Evolutionary conservation across 768 basidiomycete species (phyloP), one percentile per base, ranked within the genome.

Genomic region (Lentinula detonsa): DNA sequence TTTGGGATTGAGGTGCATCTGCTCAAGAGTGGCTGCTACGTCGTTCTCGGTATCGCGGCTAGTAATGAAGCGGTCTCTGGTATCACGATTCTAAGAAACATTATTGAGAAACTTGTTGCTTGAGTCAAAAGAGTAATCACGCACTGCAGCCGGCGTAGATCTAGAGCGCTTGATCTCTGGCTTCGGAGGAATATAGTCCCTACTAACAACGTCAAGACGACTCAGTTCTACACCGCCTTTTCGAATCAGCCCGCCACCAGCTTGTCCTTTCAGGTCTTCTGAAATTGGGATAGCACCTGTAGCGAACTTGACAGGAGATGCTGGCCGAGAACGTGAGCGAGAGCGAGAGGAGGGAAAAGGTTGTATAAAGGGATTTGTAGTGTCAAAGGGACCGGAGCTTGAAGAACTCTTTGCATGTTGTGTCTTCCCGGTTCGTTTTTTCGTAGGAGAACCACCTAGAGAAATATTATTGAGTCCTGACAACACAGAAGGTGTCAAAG

Each of bases 31-130:
- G 4, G 85, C 82, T 28, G 85, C 81, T 31, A 89, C 79, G 4
- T 83, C 79, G 9, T 76, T 67, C 10, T 81, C 80, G 11, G 72
- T 65, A 66, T 83, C 81, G 34, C 79, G 74, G 46, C 81, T 82
- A 0, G 87, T 89, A 65, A 91, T 90, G 67, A 90, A 91, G 11
- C 90, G 80, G 68, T 91, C 90, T 16, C 85, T 77, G 49, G 80
- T 75, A 16, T 79, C 76, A 43, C 84, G 81, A 71, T 81, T 79
- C 76, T 78, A 63, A 33, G 43, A 13, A 63, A 67, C 39, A 33
- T 56, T 62, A 28, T 45, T 57, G 43, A 8, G 59, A 40, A 4
- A 28, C 57, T 28, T 10, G 16, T 60, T 64, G 35, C 65, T 9
- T 59, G 61, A 60, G 2, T 4, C 28, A 28, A 60, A 61, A n/a